Evolutionary conservation across 768 basidiomycete species (phyloP), one percentile per base, ranked within the genome.

Genomic region (Arthromyces matolae): DNA sequence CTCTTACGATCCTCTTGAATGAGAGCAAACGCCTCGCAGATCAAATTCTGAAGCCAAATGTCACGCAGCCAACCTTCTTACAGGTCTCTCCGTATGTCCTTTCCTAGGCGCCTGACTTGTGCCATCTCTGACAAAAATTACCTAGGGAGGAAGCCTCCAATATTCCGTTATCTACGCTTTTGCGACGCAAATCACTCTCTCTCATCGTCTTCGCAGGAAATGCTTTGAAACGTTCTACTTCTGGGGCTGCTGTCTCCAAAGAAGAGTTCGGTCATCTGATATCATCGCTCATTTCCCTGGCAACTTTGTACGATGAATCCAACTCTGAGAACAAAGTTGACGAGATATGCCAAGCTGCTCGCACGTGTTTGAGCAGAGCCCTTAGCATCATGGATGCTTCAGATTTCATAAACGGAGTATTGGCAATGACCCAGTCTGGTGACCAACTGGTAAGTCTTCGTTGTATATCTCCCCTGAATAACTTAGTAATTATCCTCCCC

Each of bases 351-450:
- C 55, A 66, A 14, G 69, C 69, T 13, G 78, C 84, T 19, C 76
- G 79, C 22, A 54, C 62, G 14, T 73, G 81, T 3, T 66, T 90
- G 40, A 72, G 67, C 13, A 76, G 71, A 37, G 68, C 79, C 2
- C 73, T 92, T 42, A 71, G 64, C 19, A 76, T 81, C 34, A 83
- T 94, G 68, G 76, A 85, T 7, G 91, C 84, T 2, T 62, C 68
- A 24, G 79, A 85, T 55, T 94, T 95, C 66, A 66, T 89, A 43
- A 58, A 63, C 22, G 75, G 86, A 5, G 67, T 81, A 5, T 47
- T 77, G 16, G 66, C 71, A 1, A 81, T 89, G 66, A 57, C 89
- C 10, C 64, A 72, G 23, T 81, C 77, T 4, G 69, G 72, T 2
- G 76, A 86, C 33, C 46, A 61, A 22, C 67, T 67, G 60, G 88